phyloP scores from a whole-genome alignment of 805 yeast genomes.

The Candida silvatica region DNA sequence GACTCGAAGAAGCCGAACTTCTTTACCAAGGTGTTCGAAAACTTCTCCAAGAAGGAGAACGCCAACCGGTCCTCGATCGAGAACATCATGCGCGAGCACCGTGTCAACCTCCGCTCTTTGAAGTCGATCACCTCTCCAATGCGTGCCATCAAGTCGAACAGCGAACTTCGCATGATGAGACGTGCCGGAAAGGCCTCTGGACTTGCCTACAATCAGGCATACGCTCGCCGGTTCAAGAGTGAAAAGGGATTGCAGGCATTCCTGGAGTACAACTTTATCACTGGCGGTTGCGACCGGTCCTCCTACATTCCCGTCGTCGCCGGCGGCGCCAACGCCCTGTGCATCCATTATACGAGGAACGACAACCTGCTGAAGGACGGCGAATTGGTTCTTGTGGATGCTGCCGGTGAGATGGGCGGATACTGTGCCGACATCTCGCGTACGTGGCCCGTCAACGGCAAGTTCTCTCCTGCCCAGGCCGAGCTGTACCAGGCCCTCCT shows the following conservation, averaged over 20 bases:
- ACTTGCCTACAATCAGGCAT: constrained; percentile 77
- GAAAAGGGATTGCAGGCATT: constrained; percentile 77
- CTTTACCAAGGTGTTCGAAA: constrained; percentile 13
- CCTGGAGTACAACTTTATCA: constrained; percentile 72
- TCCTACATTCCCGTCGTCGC: constrained; percentile 98
- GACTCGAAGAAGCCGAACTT: constrained; percentile 4
- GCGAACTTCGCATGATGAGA: constrained; percentile 74
- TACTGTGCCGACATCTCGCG: constrained; percentile 94
- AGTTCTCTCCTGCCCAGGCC: constrained; percentile 67
- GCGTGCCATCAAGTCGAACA: constrained; percentile 65
- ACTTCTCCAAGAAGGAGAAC: constrained; percentile 7
- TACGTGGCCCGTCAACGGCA: constrained; percentile 86
- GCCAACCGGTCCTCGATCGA: constrained; percentile 15
- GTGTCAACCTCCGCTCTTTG: constrained; percentile 30
- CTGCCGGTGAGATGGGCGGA: constrained; percentile 90
- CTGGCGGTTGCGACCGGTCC: constrained; percentile 81
- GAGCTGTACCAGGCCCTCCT: constrained; percentile 87
- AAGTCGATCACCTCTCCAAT: constrained; percentile 33
- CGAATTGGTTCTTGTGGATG: constrained; percentile 83
- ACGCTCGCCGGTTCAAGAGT: constrained; percentile 51
- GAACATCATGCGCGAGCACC: constrained; percentile 5
- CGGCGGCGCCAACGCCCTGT: constrained; percentile 80
- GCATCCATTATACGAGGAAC: constrained; percentile 90
- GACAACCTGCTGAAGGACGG: constrained; percentile 71
- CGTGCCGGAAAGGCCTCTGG: constrained; percentile 78